Base-by-base conservation (phyloP, 176 grass and related monocot genomes). In the Eragrostis nindensis region DNA sequence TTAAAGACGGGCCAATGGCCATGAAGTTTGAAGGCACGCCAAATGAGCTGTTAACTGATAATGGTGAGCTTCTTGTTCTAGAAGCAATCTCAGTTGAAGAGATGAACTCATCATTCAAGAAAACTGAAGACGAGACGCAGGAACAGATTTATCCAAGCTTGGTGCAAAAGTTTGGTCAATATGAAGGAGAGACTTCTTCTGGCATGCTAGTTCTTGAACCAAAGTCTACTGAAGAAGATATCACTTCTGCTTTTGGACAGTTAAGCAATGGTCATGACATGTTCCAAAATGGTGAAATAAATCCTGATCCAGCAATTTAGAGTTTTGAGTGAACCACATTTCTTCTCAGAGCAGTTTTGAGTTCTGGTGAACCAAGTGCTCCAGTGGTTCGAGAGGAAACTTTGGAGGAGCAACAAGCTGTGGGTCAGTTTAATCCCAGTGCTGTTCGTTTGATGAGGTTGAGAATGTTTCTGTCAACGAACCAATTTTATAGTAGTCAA, bases 51-150 rank as follows among this genome's bases (percentile, higher is more conserved):
- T 22, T 69, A 10, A 25, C 38, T 21, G 15, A 27, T n/a, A 36
- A 26, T 11, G 14, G 6, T 18, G 47, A 78, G 8, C 77, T 75
- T 78, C 62, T 62, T 64, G 39, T 81, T 71, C 12, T 76, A 70
- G 47, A 87, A 87, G 39, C 45, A 67, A 76, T 32, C 65, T 86
- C 62, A 12, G 62, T 22, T 45, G 59, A 86, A 54, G 47, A 67
- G 26, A 61, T 80, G 76, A 59, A 36, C 26, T 83, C 42, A 2
- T 29, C 42, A 40, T 81, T 91, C 41, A 48, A 46, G 71, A 45
- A 84, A 9, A 17, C 76, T 0, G 46, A 74, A 76, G 41, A 80
- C 52, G 68, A 42, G 42, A 16, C 13, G 3, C 53, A 61, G 0
- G 8, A 19, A 16, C 16, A 78, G 65, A 25, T 70, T 41, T 36